Evolutionary conservation across 192 early-diverging fungal species (phyloP).

Genomic region (Coemansia sp.): DNA sequence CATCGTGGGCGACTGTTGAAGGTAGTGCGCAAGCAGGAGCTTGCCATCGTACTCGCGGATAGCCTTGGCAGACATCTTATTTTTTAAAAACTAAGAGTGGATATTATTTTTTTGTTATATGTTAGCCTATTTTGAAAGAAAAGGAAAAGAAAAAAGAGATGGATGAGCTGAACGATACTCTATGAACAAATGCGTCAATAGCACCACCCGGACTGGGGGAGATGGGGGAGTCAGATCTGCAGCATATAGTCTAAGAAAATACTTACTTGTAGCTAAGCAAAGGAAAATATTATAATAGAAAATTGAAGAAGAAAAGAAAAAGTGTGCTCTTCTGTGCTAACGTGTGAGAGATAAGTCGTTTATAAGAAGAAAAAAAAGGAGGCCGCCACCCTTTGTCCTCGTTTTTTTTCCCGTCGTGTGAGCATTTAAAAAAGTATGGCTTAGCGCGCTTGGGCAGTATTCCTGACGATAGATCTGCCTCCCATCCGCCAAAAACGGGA

Average conservation of each 20-base stretch:
- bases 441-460: background rate
- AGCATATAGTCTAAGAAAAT: background rate
- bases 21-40: slow-evolving; percentile 88
- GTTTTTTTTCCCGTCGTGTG: background rate
- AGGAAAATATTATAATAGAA: background rate
- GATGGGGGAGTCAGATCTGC: background rate
- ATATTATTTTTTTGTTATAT: background rate
- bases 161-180: too few relatives aligned
- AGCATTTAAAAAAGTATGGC: slow-evolving; percentile 2
- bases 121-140: background rate
- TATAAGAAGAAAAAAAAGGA: too few relatives aligned
- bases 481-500: background rate
- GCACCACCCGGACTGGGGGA: background rate
- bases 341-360: background rate
- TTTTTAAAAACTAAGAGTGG: background rate
- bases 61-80: slow-evolving; percentile 86
- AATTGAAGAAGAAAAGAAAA: background rate
- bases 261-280: slow-evolving; percentile 6
- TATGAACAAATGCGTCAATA: slow-evolving; percentile 12
- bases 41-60: slow-evolving; percentile 99
- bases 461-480: background rate
- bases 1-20: slow-evolving; percentile 72
- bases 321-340: background rate
- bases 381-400: too few relatives aligned
- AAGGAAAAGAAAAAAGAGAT: slow-evolving; percentile 1